Percentiles rank a stretch among this genome's conserved stretches.
phyloP scores from a whole-genome alignment of 23 red algal species.

The Rhodosorus marinus region DNA sequence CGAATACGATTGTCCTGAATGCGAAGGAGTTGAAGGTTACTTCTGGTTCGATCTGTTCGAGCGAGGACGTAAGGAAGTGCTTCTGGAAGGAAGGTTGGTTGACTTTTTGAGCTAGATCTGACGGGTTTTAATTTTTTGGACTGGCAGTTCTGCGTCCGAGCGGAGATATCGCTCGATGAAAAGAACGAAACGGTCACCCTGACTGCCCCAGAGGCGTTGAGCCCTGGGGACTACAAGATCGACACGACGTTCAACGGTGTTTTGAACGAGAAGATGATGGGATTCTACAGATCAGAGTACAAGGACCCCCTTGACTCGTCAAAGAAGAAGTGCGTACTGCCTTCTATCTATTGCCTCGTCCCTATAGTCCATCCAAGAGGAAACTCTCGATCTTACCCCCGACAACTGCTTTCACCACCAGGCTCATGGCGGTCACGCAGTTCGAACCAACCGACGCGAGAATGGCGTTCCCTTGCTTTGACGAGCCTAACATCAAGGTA shows the following conservation, averaged over 20 bases:
- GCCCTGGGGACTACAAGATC: background rate
- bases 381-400: no score
- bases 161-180: background rate
- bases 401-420: no score
- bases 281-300: conserved; percentile 28
- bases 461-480: conserved; percentile 29
- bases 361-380: no score
- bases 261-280: conserved; percentile 32
- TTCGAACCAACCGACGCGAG: conserved; percentile 36
- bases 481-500: conserved; percentile 22
- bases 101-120: no score
- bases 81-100: no score
- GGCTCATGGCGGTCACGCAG: conserved; percentile 40
- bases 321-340: no score
- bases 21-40: background rate
- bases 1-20: background rate
- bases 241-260: conserved; percentile 5
- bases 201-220: background rate
- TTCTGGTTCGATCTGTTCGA: background rate
- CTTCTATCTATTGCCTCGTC: no score
- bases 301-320: background rate
- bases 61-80: background rate
- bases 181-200: background rate
- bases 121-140: no score
- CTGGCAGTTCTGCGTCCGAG: background rate